Percentiles rank a stretch among this genome's conserved stretches.
These are phyloP conservation scores for Suillus bovinus DNA, from an alignment of 768 basidiomycete species.

Conservation along the genomic window DNA sequence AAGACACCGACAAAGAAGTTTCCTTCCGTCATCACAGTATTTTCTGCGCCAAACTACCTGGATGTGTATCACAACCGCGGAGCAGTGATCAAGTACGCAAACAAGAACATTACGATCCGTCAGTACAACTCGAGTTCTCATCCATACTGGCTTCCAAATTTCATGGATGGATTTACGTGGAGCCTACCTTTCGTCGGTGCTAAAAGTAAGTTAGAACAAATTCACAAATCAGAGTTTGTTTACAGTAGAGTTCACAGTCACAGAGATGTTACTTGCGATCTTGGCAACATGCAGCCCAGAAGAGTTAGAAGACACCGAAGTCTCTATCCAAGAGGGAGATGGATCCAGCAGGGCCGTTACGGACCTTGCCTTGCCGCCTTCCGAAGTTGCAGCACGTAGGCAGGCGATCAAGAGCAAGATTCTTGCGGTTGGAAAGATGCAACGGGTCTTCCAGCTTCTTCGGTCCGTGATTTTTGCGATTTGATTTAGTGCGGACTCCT, in stretches of 20 bases:
- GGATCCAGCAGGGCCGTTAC: constrained; percentile 29
- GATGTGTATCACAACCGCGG: constrained; percentile 98
- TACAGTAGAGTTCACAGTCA: constrained; percentile 52
- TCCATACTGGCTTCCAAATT: constrained; percentile 96
- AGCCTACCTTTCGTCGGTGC: constrained; percentile 96
- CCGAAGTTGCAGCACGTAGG: constrained; percentile 52
- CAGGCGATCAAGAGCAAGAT: constrained; percentile 94
- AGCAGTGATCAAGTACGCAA: constrained; percentile 95
- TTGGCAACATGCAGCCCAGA: constrained; percentile 92
- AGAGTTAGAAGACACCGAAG: constrained; percentile 71
- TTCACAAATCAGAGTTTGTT: not conserved
- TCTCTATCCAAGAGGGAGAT: constrained; percentile 41
- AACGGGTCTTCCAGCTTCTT: constrained; percentile 83
- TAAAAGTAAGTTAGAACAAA: constrained; percentile 68
- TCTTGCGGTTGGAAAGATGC: constrained; percentile 88
- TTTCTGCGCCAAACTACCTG: constrained; percentile 96
- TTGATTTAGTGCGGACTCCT: constrained; percentile 5
- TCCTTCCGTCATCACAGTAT: constrained; percentile 97
- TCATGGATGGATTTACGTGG: constrained; percentile 99
- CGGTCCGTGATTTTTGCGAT: constrained; percentile 51
- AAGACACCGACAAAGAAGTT: constrained; percentile 95
- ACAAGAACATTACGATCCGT: constrained; percentile 95
- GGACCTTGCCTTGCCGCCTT: constrained; percentile 35
- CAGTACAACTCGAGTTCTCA: constrained; percentile 81
- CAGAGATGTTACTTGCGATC: constrained; percentile 96